Evolutionary conservation across 202 grass and related monocot genomes (phyloP), one percentile per base, ranked within the genome.

Genomic region (Elaeis oleifera): DNA sequence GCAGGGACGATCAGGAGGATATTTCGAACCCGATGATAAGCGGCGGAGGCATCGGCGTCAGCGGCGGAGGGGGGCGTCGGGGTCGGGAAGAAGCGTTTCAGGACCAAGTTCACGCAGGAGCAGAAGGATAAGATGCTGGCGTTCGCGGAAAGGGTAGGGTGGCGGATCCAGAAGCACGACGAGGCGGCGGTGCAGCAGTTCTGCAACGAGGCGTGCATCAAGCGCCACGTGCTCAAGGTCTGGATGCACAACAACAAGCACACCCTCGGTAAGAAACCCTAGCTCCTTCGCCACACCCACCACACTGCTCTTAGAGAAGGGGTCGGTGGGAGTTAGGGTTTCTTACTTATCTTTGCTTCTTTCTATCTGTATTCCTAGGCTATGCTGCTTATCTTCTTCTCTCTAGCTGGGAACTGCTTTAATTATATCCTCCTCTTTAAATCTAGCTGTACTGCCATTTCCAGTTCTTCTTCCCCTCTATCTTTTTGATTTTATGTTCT

Each of bases 231-330:
- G 28, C 86, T 95, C 61, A 95, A 95, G 80, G 90, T 95, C 9
- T 95, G 90, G 90, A 95, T 95, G 90, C 90, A 95, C 77, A 95
- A 95, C 83, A 95, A 95, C 75, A 95, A 95, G 78, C 86, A 95
- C 72, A 95, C 90, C 76, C 83, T 95, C 68, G 86, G 90, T 79
- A 95, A 95, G 86, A 95, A 90, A 80, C 86, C 81, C 58, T 80
- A 80, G 68, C 61, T 44, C 11, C 9, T 44, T 44, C 36, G 36
- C 36, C 36, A 44, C 9, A 44, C 36, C 36, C 11, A 44, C 36
- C 9, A 13, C 36, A 44, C 36, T 44, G 9, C 32, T 39, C 6
- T 39, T 8, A 9, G 32, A 39, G 32, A 39, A 11, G 32, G 36
- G 36, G 9, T 44, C 9, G 11, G 9, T 44, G 36, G 36, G 36